These are phyloP conservation scores for Pezicula neosporulosa DNA, from an alignment of 2,329 filamentous ascomycete species.

Conservation along the genomic window DNA sequence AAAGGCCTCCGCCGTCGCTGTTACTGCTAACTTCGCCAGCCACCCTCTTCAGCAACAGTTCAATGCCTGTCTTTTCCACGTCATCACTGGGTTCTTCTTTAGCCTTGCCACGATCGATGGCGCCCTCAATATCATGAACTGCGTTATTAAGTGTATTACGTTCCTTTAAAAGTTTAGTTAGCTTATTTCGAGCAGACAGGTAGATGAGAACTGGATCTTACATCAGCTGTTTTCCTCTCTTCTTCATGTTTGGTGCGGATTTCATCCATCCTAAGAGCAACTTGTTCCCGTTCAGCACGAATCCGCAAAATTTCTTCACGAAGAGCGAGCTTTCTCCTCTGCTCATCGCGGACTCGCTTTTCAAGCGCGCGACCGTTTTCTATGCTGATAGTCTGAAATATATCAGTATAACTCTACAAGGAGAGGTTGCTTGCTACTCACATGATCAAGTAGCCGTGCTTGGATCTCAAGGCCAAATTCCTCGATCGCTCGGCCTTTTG, in stretches of 20 bases:
- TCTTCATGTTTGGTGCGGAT: slow-evolving; percentile 57
- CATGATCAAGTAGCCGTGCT: slow-evolving; percentile 54
- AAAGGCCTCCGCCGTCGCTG: slow-evolving; percentile 46
- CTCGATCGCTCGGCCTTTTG: slow-evolving; percentile 53
- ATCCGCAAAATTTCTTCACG: slow-evolving; percentile 59
- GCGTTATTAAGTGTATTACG: slow-evolving; percentile 49
- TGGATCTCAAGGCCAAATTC: slow-evolving; percentile 56
- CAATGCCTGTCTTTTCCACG: slow-evolving; percentile 52
- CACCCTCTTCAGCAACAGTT: slow-evolving; percentile 52
- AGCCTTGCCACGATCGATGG: slow-evolving; percentile 46
- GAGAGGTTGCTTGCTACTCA: slow-evolving; percentile 32
- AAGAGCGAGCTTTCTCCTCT: slow-evolving; percentile 52
- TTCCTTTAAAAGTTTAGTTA: slow-evolving; percentile 31
- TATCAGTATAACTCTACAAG: slow-evolving; percentile 7
- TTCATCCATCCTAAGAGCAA: slow-evolving; percentile 60
- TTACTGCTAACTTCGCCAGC: slow-evolving; percentile 49
- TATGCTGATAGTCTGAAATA: slow-evolving; percentile 50
- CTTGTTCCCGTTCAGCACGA: slow-evolving; percentile 56
- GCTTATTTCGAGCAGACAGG: slow-evolving; percentile 12
- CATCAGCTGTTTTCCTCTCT: slow-evolving; percentile 48
- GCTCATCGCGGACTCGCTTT: slow-evolving; percentile 53
- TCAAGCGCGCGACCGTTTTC: slow-evolving; percentile 55
- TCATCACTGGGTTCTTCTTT: slow-evolving; percentile 44
- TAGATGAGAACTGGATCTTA: slow-evolving; percentile 29
- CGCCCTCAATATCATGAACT: slow-evolving; percentile 61